Conservation (phyloP, 805 yeast species). For the Teunomyces aglyptinius region DNA sequence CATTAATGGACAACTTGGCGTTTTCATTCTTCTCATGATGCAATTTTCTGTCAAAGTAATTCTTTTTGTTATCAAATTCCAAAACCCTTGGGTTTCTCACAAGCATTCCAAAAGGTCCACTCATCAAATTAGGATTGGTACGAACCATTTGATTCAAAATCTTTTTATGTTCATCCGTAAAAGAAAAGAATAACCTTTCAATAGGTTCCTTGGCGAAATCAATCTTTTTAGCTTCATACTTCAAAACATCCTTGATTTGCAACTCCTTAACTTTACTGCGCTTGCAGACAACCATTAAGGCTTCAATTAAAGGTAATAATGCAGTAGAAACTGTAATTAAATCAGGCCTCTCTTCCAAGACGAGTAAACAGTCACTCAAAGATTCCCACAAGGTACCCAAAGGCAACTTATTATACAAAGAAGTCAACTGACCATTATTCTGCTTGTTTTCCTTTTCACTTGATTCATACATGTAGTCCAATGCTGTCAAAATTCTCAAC, state of each 20-base stretch:
- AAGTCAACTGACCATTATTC: conserved; percentile 50
- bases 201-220: conserved; percentile 75
- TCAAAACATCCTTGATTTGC: conserved; percentile 51
- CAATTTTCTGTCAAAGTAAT: conserved; percentile 74
- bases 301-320: conserved; percentile 81
- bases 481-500: conserved; percentile 80
- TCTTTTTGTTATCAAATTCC: conserved; percentile 92
- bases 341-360: conserved; percentile 56
- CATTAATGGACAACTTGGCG: conserved; percentile 57
- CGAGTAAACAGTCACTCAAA: conserved; percentile 66
- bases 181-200: conserved; percentile 75
- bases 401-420: conserved; percentile 63
- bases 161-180: conserved; percentile 85
- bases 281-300: conserved; percentile 94
- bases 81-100: conserved; percentile 84
- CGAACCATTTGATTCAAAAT: conserved; percentile 89
- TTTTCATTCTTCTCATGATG: conserved; percentile 48
- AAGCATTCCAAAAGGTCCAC: conserved; percentile 90
- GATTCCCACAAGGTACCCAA: conserved; percentile 85
- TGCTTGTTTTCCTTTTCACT: conserved; percentile 24
- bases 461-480: conserved; percentile 72
- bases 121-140: conserved; percentile 86
- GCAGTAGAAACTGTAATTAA: conserved; percentile 65
- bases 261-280: conserved; percentile 65
- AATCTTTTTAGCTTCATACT: conserved; percentile 59